Evolutionary conservation across 495 filamentous ascomycete genomes (phyloP).

Genomic region (Thozetella sp.): DNA sequence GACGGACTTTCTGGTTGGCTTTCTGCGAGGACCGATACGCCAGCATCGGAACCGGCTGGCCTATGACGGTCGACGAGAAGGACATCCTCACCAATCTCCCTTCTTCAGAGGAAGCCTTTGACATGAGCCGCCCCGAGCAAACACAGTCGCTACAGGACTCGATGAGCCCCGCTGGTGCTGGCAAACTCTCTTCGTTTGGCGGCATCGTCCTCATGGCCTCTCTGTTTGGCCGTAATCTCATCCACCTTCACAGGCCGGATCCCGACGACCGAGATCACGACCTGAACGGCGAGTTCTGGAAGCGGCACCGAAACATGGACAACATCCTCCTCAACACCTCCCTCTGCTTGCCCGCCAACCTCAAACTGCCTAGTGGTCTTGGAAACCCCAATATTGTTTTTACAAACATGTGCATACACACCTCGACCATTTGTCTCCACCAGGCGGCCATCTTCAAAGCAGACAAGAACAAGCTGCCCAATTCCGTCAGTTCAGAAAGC

Average conservation of each 20-base stretch:
- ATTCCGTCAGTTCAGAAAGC: conserved; percentile 80
- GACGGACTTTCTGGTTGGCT: conserved; percentile 92
- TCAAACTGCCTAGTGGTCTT: conserved; percentile 79
- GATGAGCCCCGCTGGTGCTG: conserved; percentile 69
- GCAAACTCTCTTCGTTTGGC: conserved; percentile 75
- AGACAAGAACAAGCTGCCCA: conserved; percentile 81
- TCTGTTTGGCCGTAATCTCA: conserved; percentile 92
- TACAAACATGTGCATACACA: conserved; percentile 95
- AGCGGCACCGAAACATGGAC: conserved; percentile 85
- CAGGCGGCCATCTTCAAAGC: conserved; percentile 98
- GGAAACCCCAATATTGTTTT: conserved; percentile 87
- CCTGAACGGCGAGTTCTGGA: conserved; percentile 95
- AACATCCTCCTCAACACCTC: conserved; percentile 87
- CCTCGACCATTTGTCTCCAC: conserved; percentile 94
- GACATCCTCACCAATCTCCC: conserved; percentile 91
- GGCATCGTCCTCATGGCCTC: conserved; percentile 83
- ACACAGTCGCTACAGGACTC: conserved; percentile 71
- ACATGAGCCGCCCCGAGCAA: conserved; percentile 72
- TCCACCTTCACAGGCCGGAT: conserved; percentile 90
- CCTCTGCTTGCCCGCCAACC: conserved; percentile 77
- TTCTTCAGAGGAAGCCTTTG: conserved; percentile 82
- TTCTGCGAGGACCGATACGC: conserved; percentile 91
- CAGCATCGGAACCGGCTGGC: conserved; percentile 97
- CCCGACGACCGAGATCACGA: conserved; percentile 82
- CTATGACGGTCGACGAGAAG: conserved; percentile 88